A percentile compares a stretch with the other conserved stretches of the same genome.
These are phyloP conservation scores for Heritiera littoralis DNA, from an alignment of 345 rosid species.

Conservation along the genomic window DNA sequence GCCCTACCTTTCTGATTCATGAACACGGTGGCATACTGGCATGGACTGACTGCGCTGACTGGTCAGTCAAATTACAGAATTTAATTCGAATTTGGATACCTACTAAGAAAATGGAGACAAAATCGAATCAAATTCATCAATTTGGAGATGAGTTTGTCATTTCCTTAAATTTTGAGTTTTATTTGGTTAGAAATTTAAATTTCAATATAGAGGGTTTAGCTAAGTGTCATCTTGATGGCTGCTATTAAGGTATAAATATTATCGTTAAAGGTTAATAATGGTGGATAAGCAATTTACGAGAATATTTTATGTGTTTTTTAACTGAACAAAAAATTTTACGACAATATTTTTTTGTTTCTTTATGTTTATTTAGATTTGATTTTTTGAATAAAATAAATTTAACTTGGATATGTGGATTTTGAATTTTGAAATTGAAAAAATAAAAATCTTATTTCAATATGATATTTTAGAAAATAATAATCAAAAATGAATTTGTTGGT, in stretches of 20 bases:
- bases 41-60: too few species aligned
- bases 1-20: not conserved
- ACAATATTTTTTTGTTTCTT: too few species aligned
- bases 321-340: too few species aligned
- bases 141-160: not conserved
- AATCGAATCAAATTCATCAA: not conserved
- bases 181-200: not conserved
- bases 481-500: too few species aligned
- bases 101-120: not conserved
- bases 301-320: too few species aligned
- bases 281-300: too few species aligned
- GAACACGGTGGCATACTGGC: not conserved
- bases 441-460: too few species aligned
- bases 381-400: not conserved
- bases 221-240: not conserved
- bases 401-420: too few species aligned
- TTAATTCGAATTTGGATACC: not conserved
- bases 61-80: not conserved
- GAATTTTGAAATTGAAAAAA: too few species aligned
- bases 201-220: not conserved
- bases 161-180: not conserved
- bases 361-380: too few species aligned
- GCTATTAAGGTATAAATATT: not conserved
- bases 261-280: too few species aligned
- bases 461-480: too few species aligned